Conservation (phyloP, 148 eudicot species). For the Silene latifolia region DNA sequence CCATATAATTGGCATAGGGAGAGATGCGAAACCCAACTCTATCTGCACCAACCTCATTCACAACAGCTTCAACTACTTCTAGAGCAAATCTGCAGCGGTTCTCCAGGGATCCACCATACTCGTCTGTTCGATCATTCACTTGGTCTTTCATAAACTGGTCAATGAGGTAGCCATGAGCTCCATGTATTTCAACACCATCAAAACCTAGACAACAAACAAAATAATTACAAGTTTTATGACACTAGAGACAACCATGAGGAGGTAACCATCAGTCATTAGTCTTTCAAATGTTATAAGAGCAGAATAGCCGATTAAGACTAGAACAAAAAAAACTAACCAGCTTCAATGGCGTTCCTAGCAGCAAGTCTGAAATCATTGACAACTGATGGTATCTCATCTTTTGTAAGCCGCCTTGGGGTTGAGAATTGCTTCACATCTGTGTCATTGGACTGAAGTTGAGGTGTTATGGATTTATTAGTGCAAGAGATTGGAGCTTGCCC, state of each 20-base stretch:
- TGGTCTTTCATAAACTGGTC: slow-evolving; percentile 44
- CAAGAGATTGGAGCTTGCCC: slow-evolving; percentile 44
- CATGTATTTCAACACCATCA: slow-evolving; percentile 48
- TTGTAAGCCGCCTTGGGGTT: slow-evolving; percentile 39
- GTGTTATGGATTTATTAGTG: slow-evolving; percentile 36
- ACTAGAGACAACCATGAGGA: background rate
- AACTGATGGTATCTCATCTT: slow-evolving; percentile 39
- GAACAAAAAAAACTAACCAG: slow-evolving; percentile 24
- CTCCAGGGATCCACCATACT: slow-evolving; percentile 50
- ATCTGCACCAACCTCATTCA: slow-evolving; percentile 42
- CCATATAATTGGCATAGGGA: slow-evolving; percentile 40
- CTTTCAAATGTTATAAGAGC: too few relatives aligned
- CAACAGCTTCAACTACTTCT: slow-evolving; percentile 42
- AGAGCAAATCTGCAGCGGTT: slow-evolving; percentile 49
- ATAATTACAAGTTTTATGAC: background rate
- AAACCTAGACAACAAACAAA: slow-evolving; percentile 26
- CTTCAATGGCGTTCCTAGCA: slow-evolving; percentile 37
- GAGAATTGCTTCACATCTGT: slow-evolving; percentile 20
- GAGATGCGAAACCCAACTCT: slow-evolving; percentile 48
- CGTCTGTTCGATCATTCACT: slow-evolving; percentile 49
- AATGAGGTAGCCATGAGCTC: slow-evolving; percentile 44
- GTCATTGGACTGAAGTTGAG: slow-evolving; percentile 37
- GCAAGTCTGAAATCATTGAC: slow-evolving; percentile 30
- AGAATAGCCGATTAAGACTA: background rate
- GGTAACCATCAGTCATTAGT: too few relatives aligned